Base-by-base conservation (phyloP, 1,284 basidiomycete species). In the Malassezia yamatoensis region DNA sequence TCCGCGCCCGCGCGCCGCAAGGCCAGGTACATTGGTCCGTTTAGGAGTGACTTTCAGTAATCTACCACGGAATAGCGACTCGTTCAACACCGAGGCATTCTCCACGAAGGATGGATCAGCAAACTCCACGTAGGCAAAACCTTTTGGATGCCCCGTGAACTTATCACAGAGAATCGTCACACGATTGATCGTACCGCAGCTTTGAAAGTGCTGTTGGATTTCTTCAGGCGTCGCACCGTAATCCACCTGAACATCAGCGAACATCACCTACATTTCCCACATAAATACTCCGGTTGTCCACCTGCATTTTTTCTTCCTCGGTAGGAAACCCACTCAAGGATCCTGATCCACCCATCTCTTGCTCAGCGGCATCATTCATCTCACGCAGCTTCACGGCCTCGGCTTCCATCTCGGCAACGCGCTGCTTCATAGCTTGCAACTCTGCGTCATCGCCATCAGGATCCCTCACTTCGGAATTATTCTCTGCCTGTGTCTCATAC, bases 151-250 rank as follows among this genome's bases (percentile, higher is more conserved):
- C 42, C 94, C 94, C 15, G 93, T 96, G 77, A 96, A 98, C 79
- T 98, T 98, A 81, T 99, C 94, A 77, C 94, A 98, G 24, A 98
- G 83, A 70, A 99, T 99, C 0, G 94, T 99, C 48, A 99, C 90
- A 67, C 94, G 84, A 79, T 99, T 98, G 77, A 99, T 98, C 18
- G 88, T 91, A 6, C 94, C 94, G 74, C 91, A 96, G 24, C 90
- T 85, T 74, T 90, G 87, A 79, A 99, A 99, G 76, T 98, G 94
- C 41, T 82, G 84, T 78, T 98, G 94, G 54, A 99, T 90, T 76
- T 99, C 94, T 77, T 98, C 94, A 13, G 94, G 94, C 29, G 94
- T 96, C 8, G 93, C 87, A 54, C 85, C 83, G 76, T 98, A 99
- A 79, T 99, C 94, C 53, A 99, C 93, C 91, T 98, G 54, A 29